Evolutionary conservation across 306 rosid genomes (phyloP).

Genomic region (Trichosanthes cucumerina): DNA sequence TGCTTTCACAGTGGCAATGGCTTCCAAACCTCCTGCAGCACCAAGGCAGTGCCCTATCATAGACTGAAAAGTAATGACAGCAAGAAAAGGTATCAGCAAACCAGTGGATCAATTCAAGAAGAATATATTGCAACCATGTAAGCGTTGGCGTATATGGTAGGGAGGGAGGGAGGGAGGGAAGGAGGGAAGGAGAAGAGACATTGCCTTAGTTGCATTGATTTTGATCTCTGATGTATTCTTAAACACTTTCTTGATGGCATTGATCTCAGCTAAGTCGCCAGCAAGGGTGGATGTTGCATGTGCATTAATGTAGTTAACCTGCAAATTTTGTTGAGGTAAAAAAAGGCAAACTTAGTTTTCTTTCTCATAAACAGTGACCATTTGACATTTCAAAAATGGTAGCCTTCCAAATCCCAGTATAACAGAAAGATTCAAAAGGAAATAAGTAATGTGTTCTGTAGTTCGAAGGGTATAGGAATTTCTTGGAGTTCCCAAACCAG

Average conservation of each 20-base stretch:
- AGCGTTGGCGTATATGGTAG: not conserved
- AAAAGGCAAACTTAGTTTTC: not conserved
- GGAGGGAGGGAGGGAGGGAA: constrained; percentile 8
- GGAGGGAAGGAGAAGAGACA: constrained; percentile 14
- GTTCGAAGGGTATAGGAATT: not conserved
- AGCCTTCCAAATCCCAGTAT: not conserved
- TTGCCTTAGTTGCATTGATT: constrained; percentile 96
- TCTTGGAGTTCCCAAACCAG: not conserved
- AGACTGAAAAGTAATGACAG: constrained; percentile 49
- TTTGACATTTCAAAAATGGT: not conserved
- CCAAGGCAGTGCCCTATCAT: constrained; percentile 99
- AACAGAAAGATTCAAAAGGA: not conserved
- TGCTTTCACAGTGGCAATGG: constrained; percentile 95
- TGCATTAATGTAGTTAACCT: constrained; percentile 98
- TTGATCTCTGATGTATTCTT: constrained; percentile 75
- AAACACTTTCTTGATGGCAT: constrained; percentile 93
- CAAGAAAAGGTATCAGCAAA: constrained; percentile 10
- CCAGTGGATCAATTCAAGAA: not conserved
- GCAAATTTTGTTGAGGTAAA: not conserved
- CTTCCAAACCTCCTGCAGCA: constrained; percentile 99
- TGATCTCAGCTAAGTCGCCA: constrained; percentile 94
- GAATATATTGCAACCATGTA: not conserved
- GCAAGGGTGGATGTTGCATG: constrained; percentile 98
- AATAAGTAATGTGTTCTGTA: not conserved
- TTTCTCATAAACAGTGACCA: not conserved